phyloP scores from a whole-genome alignment of 176 grass and related monocot species.

The Bothriochloa decipiens region DNA sequence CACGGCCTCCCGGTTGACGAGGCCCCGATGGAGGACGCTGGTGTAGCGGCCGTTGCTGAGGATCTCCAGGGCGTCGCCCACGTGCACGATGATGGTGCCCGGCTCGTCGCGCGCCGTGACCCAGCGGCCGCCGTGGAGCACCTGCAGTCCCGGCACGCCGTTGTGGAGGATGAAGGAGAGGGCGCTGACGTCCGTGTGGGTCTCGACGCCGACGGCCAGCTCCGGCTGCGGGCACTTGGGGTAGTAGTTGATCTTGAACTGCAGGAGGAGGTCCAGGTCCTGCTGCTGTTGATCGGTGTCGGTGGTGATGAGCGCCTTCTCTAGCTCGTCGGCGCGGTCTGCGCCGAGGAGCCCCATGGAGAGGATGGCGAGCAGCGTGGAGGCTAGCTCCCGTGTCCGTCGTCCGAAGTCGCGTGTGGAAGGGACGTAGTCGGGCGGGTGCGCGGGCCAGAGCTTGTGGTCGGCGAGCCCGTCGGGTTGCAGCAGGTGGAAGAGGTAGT shows the following conservation, averaged over 20 bases:
- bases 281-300: neutral
- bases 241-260: constrained; percentile 99
- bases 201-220: constrained; percentile 83
- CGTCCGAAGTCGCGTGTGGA: constrained; percentile 14
- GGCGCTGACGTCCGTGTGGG: constrained; percentile 86
- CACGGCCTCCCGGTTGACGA: constrained; percentile 77
- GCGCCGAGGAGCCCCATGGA: constrained; percentile 69
- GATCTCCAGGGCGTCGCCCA: constrained; percentile 94
- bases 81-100: constrained; percentile 70
- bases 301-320: constrained; percentile 30
- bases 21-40: constrained; percentile 89
- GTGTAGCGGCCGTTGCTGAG: constrained; percentile 82
- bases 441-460: constrained; percentile 55
- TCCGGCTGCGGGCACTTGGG: constrained; percentile 83
- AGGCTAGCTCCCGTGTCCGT: constrained; percentile 28
- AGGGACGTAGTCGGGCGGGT: constrained; percentile 54
- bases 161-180: constrained; percentile 97
- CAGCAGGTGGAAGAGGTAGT: constrained; percentile 94
- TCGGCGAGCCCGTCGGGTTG: constrained; percentile 55
- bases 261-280: constrained; percentile 51
- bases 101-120: constrained; percentile 66
- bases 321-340: constrained; percentile 20
- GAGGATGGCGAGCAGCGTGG: constrained; percentile 69
- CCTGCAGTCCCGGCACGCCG: constrained; percentile 82
- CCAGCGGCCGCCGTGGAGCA: constrained; percentile 57